Evolutionary conservation across 306 rosid species (phyloP).

Genomic region (Trifolium pratense): DNA sequence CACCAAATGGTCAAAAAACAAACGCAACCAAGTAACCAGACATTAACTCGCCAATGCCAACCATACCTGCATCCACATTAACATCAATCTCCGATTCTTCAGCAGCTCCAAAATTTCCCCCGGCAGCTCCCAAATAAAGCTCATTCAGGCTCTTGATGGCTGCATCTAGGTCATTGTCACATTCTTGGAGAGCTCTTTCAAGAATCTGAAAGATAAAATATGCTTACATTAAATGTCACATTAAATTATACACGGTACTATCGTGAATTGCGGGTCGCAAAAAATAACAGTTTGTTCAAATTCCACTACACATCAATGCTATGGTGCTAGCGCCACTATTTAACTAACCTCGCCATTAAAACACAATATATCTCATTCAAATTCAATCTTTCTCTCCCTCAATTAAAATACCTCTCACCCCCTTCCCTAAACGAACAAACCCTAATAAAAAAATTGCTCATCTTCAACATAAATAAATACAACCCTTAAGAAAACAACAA

Average conservation of each 20-base stretch:
- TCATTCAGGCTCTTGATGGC: conserved; percentile 75
- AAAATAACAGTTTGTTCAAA: too few species aligned
- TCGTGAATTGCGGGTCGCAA: too few species aligned
- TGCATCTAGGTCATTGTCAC: conserved; percentile 82
- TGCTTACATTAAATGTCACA: neutral
- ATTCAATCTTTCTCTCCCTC: neutral
- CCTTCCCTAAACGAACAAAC: neutral
- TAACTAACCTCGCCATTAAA: too few species aligned
- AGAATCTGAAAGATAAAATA: conserved; percentile 64
- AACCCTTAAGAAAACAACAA: neutral
- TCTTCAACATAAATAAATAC: neutral
- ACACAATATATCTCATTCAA: conserved; percentile 9
- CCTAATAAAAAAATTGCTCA: neutral
- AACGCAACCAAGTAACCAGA: neutral
- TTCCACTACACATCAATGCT: too few species aligned
- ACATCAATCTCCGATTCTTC: conserved; percentile 44
- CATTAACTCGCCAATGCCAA: conserved; percentile 5
- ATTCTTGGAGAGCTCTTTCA: conserved; percentile 79
- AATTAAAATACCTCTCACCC: neutral
- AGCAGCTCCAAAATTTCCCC: conserved; percentile 44
- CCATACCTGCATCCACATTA: conserved; percentile 56
- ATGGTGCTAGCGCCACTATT: too few species aligned
- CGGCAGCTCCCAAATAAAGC: conserved; percentile 63
- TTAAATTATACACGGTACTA: neutral
- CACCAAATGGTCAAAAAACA: neutral